Evolutionary conservation across 2,329 filamentous ascomycete genomes (phyloP).

Genomic region (Hymenoscyphus fraxineus): DNA sequence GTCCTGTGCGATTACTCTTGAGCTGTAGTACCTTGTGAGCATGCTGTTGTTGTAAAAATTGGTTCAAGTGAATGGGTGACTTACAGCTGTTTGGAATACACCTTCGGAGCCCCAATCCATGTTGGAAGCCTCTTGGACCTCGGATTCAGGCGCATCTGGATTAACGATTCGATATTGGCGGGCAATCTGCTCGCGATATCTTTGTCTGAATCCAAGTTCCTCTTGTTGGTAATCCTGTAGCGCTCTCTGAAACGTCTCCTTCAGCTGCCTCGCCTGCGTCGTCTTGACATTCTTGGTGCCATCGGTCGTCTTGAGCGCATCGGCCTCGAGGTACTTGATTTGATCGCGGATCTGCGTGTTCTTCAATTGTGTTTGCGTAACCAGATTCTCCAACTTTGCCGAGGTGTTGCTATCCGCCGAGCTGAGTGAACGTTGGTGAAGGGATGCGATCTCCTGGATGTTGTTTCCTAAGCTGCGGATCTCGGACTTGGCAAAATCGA

Average conservation of each 20-base stretch:
- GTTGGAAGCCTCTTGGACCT: slow-evolving; percentile 66
- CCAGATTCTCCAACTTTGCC: slow-evolving; percentile 56
- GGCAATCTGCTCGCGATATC: slow-evolving; percentile 73
- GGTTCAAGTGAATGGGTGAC: slow-evolving; percentile 33
- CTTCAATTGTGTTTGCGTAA: slow-evolving; percentile 66
- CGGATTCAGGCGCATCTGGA: slow-evolving; percentile 70
- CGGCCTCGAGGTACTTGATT: slow-evolving; percentile 71
- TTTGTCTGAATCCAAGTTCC: slow-evolving; percentile 66
- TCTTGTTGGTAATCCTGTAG: slow-evolving; percentile 67
- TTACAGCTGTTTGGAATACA: slow-evolving; percentile 77
- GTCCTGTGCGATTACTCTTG: slow-evolving; percentile 68
- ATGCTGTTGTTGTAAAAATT: slow-evolving; percentile 15
- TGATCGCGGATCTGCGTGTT: slow-evolving; percentile 75
- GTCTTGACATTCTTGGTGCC: slow-evolving; percentile 62
- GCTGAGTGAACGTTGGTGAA: slow-evolving; percentile 69
- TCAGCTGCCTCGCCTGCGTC: slow-evolving; percentile 70
- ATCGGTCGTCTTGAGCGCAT: slow-evolving; percentile 61
- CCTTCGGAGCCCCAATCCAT: slow-evolving; percentile 74
- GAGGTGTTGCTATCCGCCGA: slow-evolving; percentile 55
- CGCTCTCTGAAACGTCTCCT: slow-evolving; percentile 68
- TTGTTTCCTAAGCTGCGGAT: slow-evolving; percentile 64
- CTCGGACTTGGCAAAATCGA: slow-evolving; percentile 62
- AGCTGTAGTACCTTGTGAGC: slow-evolving; percentile 63
- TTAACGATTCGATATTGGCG: slow-evolving; percentile 80
- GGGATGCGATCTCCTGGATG: slow-evolving; percentile 62